Evolutionary conservation across 2,329 filamentous ascomycete genomes (phyloP), one percentile per base, ranked within the genome.

Genomic region (Colletotrichum theobromicola): DNA sequence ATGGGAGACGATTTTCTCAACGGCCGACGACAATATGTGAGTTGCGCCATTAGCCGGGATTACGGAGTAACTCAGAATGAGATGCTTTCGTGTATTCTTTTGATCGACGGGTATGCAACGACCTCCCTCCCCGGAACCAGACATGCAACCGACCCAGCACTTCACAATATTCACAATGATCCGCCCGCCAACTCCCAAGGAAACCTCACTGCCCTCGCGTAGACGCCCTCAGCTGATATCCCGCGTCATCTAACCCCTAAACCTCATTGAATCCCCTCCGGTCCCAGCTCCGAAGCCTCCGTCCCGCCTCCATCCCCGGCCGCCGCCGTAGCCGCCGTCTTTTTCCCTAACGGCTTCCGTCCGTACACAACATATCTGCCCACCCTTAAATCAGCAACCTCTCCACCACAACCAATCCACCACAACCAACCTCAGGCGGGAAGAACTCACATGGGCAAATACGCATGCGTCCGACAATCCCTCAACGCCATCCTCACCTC

Each of bases 391-490:
- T 65, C 50, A 64, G 42, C 50, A 34, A 13, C 3, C n/a, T 28
- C 6, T n/a, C 10, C 28, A 3, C 26, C 4, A n/a, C 15, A 16
- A 28, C 21, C 15, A 30, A 13, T 10, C 7, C 21, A 26, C 21
- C 4, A 13, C 18, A 5, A 8, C 32, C 18, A 34, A 7, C 9
- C 46, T 32, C 15, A 13, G 16, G 46, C 2, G 24, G 26, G 7
- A 16, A 42, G 42, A 9, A 76, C 75, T 67, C 26, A 76, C 75
- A 76, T 70, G 12, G 68, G 68, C 32, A 60, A 78, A 53, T 81
- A 82, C 5, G 77, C 77, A 75, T 82, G 81, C n/a, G 79, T 76
- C 12, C 64, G 77, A n/a, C 53, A 64, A 32, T 79, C 76, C 63
- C 70, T 75, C 46, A 81, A 64, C 24, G 80, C 78, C 58, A 76